Evolutionary conservation across 2,329 filamentous ascomycete genomes (phyloP).

Genomic region (Sclerotinia borealis): DNA sequence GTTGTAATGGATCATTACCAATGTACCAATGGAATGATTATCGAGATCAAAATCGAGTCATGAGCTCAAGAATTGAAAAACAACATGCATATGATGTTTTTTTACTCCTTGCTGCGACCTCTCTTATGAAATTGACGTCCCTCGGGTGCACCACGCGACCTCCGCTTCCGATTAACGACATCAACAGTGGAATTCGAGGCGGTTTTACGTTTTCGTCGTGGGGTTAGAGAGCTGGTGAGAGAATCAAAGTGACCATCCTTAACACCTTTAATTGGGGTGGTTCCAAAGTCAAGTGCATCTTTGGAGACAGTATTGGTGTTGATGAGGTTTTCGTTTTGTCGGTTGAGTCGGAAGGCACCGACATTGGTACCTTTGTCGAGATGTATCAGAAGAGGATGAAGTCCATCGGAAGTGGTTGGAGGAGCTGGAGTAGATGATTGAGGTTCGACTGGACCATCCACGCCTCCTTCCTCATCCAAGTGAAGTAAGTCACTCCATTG

Average conservation of each 20-base stretch:
- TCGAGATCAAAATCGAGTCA: background rate
- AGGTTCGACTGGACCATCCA: background rate
- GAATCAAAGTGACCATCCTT: conserved; percentile 61
- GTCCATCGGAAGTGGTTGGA: conserved; percentile 41
- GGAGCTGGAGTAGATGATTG: conserved; percentile 43
- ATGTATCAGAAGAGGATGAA: conserved; percentile 54
- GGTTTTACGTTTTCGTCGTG: conserved; percentile 44
- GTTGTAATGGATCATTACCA: conserved; percentile 7
- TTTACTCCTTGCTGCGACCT: conserved; percentile 19
- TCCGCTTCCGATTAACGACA: conserved; percentile 24
- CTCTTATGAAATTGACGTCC: conserved; percentile 26
- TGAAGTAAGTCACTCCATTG: conserved; percentile 53
- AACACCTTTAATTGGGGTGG: conserved; percentile 55
- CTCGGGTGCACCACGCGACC: conserved; percentile 18
- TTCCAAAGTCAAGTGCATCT: conserved; percentile 57
- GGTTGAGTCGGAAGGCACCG: conserved; percentile 67
- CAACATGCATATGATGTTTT: background rate
- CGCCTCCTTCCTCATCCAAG: conserved; percentile 14
- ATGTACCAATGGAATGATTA: background rate
- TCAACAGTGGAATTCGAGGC: conserved; percentile 26
- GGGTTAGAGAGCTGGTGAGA: conserved; percentile 62
- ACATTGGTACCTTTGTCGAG: conserved; percentile 60
- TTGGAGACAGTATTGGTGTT: conserved; percentile 52
- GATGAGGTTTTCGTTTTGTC: conserved; percentile 46
- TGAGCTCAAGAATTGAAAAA: background rate